These are phyloP conservation scores for Auriscalpium orientale DNA, from an alignment of 768 basidiomycete genomes.

Conservation along the genomic window DNA sequence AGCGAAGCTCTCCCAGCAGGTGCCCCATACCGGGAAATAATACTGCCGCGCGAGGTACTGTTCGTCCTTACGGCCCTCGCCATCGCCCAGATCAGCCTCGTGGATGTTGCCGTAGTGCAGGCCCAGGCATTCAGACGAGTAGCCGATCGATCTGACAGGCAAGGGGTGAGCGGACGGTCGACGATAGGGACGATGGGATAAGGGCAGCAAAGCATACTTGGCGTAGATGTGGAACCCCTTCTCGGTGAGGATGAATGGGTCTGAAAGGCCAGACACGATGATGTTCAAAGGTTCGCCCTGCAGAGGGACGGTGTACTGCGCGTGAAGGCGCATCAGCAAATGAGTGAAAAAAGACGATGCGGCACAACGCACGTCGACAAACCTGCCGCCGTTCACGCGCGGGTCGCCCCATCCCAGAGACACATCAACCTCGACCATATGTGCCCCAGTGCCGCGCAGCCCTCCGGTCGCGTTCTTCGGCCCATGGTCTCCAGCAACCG, in stretches of 20 bases:
- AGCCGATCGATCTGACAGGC: conserved; percentile 63
- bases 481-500: not conserved
- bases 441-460: too few species aligned
- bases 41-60: conserved; percentile 70
- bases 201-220: conserved; percentile 35
- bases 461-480: not conserved
- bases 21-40: conserved; percentile 73
- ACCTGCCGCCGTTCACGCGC: conserved; percentile 59
- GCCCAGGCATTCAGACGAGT: conserved; percentile 76
- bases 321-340: not conserved
- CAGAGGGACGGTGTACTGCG: conserved; percentile 54
- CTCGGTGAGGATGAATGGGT: conserved; percentile 75
- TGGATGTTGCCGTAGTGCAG: conserved; percentile 71
- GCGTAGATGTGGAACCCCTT: conserved; percentile 61
- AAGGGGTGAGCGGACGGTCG: not conserved
- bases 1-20: conserved; percentile 81
- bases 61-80: conserved; percentile 61
- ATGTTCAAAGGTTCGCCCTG: conserved; percentile 81
- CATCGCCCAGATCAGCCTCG: conserved; percentile 78
- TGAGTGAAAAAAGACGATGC: not conserved
- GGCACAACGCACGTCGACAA: conserved; percentile 58
- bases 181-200: not conserved
- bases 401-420: conserved; percentile 57
- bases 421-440: conserved; percentile 12
- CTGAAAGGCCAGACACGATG: conserved; percentile 71